These are phyloP conservation scores for Stemphylium beticola DNA, from an alignment of 2,329 filamentous ascomycete species.

Conservation along the genomic window DNA sequence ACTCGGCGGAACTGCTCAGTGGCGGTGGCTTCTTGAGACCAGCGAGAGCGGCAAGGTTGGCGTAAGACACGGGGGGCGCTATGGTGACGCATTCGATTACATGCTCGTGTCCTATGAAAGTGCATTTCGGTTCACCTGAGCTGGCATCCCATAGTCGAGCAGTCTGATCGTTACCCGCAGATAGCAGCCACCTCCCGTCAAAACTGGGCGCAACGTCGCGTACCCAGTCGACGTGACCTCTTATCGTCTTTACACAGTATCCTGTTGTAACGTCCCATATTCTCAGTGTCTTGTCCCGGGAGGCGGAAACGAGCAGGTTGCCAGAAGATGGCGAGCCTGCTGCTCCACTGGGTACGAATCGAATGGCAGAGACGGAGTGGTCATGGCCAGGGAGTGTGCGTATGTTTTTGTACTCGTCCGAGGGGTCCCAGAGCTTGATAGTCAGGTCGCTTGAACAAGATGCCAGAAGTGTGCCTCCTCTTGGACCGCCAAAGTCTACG, in stretches of 20 bases:
- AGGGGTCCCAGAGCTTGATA: conserved; percentile 94
- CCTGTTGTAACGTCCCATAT: conserved; percentile 95
- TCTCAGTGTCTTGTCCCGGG: conserved; percentile 80
- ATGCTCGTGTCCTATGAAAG: conserved; percentile 86
- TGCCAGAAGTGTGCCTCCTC: conserved; percentile 77
- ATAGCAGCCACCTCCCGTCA: conserved; percentile 83
- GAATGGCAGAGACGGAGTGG: conserved; percentile 85
- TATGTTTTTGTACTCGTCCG: conserved; percentile 94
- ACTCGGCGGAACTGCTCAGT: conserved; percentile 78
- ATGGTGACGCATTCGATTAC: conserved; percentile 84
- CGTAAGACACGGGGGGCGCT: conserved; percentile 79
- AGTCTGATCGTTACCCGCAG: conserved; percentile 81
- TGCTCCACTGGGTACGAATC: conserved; percentile 84
- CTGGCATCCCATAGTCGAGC: conserved; percentile 85
- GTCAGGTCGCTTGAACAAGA: conserved; percentile 89
- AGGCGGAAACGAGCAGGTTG: conserved; percentile 85
- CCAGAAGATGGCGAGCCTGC: conserved; percentile 78
- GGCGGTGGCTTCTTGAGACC: conserved; percentile 83
- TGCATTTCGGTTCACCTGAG: conserved; percentile 75
- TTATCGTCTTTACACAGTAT: conserved; percentile 89
- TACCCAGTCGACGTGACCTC: conserved; percentile 89
- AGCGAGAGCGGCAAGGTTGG: conserved; percentile 76
- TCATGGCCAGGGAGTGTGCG: conserved; percentile 89
- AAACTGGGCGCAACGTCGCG: conserved; percentile 81
- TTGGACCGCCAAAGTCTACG: conserved; percentile 86